Evolutionary conservation across 345 rosid species (phyloP).

Genomic region (Lepidium sativum): DNA sequence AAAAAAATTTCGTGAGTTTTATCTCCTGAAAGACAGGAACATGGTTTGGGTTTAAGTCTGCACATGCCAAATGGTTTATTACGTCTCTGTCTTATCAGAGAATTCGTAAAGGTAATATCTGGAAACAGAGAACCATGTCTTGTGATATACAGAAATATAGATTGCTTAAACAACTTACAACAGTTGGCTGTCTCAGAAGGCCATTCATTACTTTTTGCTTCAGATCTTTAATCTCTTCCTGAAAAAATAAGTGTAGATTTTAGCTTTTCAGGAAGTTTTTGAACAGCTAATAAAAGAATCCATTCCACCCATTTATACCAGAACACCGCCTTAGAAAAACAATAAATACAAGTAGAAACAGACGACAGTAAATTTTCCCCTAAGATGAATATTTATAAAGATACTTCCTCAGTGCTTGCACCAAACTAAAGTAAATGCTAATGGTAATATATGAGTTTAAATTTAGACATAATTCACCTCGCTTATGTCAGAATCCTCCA

Average conservation of each 20-base stretch:
- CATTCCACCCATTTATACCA: background rate
- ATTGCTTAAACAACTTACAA: slow-evolving; percentile 13
- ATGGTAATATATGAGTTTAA: background rate
- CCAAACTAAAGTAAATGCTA: background rate
- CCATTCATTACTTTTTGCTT: slow-evolving; percentile 18
- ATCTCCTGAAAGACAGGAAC: background rate
- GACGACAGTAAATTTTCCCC: background rate
- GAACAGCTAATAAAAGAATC: background rate
- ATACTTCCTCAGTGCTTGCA: background rate
- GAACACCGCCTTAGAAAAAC: background rate
- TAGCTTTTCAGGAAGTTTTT: background rate
- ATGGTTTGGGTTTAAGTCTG: background rate
- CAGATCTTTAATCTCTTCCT: slow-evolving; percentile 24
- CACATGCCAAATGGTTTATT: background rate
- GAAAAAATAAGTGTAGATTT: background rate
- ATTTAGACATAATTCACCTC: slow-evolving; percentile 8
- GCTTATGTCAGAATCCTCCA: slow-evolving; percentile 28
- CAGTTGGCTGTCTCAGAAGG: slow-evolving; percentile 22
- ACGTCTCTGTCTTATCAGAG: background rate
- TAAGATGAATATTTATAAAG: background rate
- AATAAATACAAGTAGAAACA: background rate
- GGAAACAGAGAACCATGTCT: background rate
- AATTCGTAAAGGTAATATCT: background rate
- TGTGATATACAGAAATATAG: background rate
- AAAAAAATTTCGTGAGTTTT: background rate